These are phyloP conservation scores for Kuraishia borneana DNA, from an alignment of 805 yeast genomes.

Conservation along the genomic window DNA sequence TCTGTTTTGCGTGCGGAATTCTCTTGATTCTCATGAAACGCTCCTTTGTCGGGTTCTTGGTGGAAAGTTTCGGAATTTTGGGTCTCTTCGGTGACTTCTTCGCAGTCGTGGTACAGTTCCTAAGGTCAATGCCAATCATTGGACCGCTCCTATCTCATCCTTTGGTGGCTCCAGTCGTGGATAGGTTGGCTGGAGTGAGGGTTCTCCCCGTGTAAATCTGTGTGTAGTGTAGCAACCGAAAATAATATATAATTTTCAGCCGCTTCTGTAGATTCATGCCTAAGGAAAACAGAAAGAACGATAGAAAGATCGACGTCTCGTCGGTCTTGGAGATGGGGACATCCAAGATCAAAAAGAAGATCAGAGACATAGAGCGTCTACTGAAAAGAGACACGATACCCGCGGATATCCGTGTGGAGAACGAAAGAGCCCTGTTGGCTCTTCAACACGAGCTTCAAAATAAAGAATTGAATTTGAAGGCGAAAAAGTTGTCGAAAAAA, in stretches of 20 bases:
- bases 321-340: constrained; percentile 17
- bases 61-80: constrained; percentile 84
- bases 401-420: constrained; percentile 38
- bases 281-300: neutral
- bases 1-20: constrained; percentile 71
- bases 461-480: constrained; percentile 25
- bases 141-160: constrained; percentile 84
- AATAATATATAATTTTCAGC: neutral
- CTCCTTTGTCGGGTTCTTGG: constrained; percentile 74
- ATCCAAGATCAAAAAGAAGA: constrained; percentile 66
- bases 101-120: constrained; percentile 76
- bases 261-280: neutral
- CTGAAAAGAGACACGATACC: constrained; percentile 47
- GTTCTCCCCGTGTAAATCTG: constrained; percentile 50
- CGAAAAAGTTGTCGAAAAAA: constrained; percentile 41
- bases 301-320: constrained; percentile 14
- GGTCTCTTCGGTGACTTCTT: constrained; percentile 88
- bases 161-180: constrained; percentile 63
- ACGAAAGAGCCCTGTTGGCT: constrained; percentile 34
- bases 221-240: constrained; percentile 1
- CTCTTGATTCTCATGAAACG: constrained; percentile 60
- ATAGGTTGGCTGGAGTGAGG: constrained; percentile 53
- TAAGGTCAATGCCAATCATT: constrained; percentile 74
- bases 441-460: constrained; percentile 33
- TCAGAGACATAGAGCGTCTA: constrained; percentile 75